Evolutionary conservation across 371 early-diverging fungal genomes (phyloP), one percentile per base, ranked within the genome.

Genomic region (Apophysomyces sp.): DNA sequence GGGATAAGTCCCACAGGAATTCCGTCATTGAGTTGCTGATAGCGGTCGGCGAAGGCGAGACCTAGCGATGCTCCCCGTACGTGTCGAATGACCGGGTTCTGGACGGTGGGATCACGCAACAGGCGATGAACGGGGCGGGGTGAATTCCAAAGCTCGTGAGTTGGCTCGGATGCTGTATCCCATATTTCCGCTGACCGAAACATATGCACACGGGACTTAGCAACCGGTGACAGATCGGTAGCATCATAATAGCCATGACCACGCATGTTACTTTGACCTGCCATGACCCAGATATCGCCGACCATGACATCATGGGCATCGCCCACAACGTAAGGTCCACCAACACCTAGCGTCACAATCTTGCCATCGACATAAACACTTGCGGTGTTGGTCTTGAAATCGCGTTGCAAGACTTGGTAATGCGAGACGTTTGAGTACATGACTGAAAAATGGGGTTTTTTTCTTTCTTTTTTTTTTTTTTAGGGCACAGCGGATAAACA

Each of bases 191-290:
- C 55, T 7, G 80, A 80, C 36, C 67, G 61, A 54, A 69, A 80
- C 7, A 75, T 26, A 44, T 71, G 71, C 6, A 73, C 57, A 13
- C 37, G 11, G 39, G 29, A 15, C 40, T n/a, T 4, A 15, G 44
- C 2, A 37, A 15, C 9, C 30, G n/a, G 21, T 18, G 49, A 21
- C 4, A 21, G 1, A 18, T 21, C 6, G n/a, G n/a, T n/a, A 21
- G 67, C 57, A 8, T 55, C 11, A 3, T 65, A 58, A 28, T 59
- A 75, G 0, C 76, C 80, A 62, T 73, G 66, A 2, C 80, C 80
- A 26, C 80, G 67, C 80, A 80, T 80, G 56, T 80, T 80, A 34
- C 80, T 80, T 39, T 80, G 80, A 0, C 80, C 80, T 3, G 77
- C 77, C 72, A 80, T 72, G 26, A 77, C 57, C 80, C 80, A 80